phyloP scores from a whole-genome alignment of 768 basidiomycete species.

The Pisolithus marmoratus region DNA sequence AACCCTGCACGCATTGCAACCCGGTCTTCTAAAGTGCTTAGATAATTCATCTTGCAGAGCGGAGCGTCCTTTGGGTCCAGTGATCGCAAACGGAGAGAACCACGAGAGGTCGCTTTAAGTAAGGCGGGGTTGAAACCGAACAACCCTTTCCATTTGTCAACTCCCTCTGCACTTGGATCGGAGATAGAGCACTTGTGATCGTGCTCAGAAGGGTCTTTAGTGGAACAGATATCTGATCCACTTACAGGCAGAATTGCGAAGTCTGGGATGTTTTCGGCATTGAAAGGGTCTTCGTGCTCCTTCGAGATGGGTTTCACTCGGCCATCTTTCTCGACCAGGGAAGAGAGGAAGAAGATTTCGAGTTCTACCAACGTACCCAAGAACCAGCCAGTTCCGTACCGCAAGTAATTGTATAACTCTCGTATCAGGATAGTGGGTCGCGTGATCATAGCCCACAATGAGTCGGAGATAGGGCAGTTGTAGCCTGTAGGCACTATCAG shows the following conservation, averaged over 20 bases:
- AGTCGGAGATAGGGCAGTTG: conserved; percentile 27
- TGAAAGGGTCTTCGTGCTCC: conserved; percentile 15
- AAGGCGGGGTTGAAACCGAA: conserved; percentile 22
- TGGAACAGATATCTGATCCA: neutral
- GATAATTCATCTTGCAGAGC: conserved; percentile 10
- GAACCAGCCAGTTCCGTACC: conserved; percentile 30
- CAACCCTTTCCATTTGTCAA: conserved; percentile 13
- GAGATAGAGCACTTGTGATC: conserved; percentile 8
- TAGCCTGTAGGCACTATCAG: conserved; percentile 30
- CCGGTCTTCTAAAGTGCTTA: neutral
- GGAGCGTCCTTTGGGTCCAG: conserved; percentile 13
- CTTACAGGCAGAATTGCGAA: conserved; percentile 34
- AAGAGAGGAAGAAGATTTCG: conserved; percentile 26
- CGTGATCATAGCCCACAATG: conserved; percentile 21
- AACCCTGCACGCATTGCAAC: no score
- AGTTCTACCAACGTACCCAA: conserved; percentile 25
- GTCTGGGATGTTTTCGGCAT: conserved; percentile 30
- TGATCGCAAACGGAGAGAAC: conserved; percentile 15
- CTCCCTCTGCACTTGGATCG: conserved; percentile 2
- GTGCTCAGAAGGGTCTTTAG: conserved; percentile 11
- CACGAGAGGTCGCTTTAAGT: conserved; percentile 15
- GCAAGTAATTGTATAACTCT: conserved; percentile 30
- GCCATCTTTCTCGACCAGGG: conserved; percentile 18
- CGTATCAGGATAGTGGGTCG: conserved; percentile 22
- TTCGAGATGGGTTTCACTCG: conserved; percentile 1